Evolutionary conservation across 768 basidiomycete species (phyloP).

Genomic region (Tylopilus felleus): DNA sequence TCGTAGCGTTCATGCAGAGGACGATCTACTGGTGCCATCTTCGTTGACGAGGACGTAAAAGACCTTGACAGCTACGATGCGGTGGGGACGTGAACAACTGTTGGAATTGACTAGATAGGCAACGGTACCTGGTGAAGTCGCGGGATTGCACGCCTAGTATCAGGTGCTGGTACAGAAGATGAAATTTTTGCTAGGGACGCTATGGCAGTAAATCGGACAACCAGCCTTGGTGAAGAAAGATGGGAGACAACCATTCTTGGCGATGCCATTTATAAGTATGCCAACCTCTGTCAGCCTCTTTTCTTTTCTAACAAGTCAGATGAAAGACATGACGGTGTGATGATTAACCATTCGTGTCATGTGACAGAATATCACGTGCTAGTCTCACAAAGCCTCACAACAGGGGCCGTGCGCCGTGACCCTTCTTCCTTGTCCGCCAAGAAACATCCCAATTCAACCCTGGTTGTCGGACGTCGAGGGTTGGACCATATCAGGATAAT

Average conservation of each 20-base stretch:
- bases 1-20: constrained; percentile 71
- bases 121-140: constrained; percentile 29
- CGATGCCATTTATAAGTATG: constrained; percentile 19
- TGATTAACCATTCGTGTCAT: not conserved
- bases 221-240: constrained; percentile 8
- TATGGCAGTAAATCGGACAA: constrained; percentile 6
- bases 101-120: not conserved
- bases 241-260: constrained; percentile 11
- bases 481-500: too few species aligned
- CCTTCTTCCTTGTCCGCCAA: too few species aligned
- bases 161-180: constrained; percentile 1
- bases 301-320: not conserved
- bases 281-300: constrained; percentile 15
- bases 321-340: too few species aligned
- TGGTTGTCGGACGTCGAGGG: too few species aligned
- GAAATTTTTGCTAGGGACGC: constrained; percentile 14
- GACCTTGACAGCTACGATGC: constrained; percentile 44
- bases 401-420: too few species aligned
- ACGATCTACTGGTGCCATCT: constrained; percentile 71
- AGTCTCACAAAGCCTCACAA: too few species aligned
- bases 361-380: constrained; percentile 17
- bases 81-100: constrained; percentile 1
- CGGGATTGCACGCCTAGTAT: constrained; percentile 6
- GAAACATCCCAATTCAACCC: too few species aligned
- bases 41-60: constrained; percentile 38